Evolutionary conservation across 139 green algal species (phyloP).

Genomic region (Haematococcus lacustris): DNA sequence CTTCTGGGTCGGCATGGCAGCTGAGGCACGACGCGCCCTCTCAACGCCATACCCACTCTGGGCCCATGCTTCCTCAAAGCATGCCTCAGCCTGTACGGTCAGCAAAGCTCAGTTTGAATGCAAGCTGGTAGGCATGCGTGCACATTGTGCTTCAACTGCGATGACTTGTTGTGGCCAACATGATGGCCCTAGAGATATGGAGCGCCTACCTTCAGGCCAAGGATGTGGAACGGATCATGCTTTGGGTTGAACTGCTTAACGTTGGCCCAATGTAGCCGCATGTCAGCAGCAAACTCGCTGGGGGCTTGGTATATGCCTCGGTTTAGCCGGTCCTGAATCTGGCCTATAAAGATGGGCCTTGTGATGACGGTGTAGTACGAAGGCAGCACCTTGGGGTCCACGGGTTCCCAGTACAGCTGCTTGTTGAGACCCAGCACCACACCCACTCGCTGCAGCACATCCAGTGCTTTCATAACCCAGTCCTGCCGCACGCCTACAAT

Average conservation of each 20-base stretch:
- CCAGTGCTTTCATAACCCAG: too few relatives aligned
- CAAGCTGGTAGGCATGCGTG: too few relatives aligned
- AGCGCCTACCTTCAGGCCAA: constrained; percentile 5
- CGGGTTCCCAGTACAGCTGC: neutral
- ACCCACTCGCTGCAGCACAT: too few relatives aligned
- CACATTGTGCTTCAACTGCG: too few relatives aligned
- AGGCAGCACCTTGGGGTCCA: constrained; percentile 1
- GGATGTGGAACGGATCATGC: constrained; percentile 1
- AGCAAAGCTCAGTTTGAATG: too few relatives aligned
- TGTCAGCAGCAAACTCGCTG: neutral
- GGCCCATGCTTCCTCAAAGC: constrained; percentile 2
- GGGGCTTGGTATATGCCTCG: neutral
- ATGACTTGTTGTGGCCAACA: too few relatives aligned
- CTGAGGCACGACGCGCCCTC: neutral
- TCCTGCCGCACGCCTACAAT: too few relatives aligned
- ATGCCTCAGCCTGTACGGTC: neutral
- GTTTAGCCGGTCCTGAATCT: constrained; percentile 2
- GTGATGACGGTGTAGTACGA: constrained; percentile 7
- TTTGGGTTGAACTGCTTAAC: constrained; percentile 8
- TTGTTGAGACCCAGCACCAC: neutral
- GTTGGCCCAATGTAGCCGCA: constrained; percentile 3
- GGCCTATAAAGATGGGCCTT: constrained; percentile 5
- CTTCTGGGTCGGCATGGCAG: constrained; percentile 5
- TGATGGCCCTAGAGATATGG: too few relatives aligned
- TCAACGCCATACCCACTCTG: neutral